Evolutionary conservation across 805 yeast genomes (phyloP), one percentile per base, ranked within the genome.

Genomic region (Citeromyces matritensis): DNA sequence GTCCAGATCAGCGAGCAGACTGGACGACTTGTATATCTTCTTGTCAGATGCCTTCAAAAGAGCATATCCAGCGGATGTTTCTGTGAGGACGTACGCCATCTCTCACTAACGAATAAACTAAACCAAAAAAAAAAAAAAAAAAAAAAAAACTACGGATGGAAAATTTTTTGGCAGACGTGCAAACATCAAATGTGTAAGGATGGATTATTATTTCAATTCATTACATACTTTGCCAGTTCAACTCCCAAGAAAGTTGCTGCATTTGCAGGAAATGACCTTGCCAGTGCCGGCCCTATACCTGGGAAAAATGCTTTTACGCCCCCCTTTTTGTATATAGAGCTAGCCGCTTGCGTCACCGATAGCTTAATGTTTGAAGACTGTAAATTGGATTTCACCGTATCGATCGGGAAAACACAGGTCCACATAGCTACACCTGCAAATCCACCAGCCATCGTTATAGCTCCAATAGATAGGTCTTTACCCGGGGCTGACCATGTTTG

Each of bases 231-330:
- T 3, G 94, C 82, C 35, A 86, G 47, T 53, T 88, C 98, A 21
- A 88, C 97, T 30, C 97, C 98, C 24, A 84, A 68, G 59, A 88
- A 88, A 3, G 97, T 86, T 6, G 98, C 97, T n/a, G 98, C 98
- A 55, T 91, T 88, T 14, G 97, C 97, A 3, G 97, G 97, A 78
- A 91, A 88, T 26, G 94, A 77, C 54, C 98, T 70, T 15, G 84
- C 71, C 47, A 88, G 60, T 2, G 97, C 97, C 5, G 98, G 96
- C 0, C 95, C 96, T 15, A 88, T 65, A 35, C 98, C 98, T 3
- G 97, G 97, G 82, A 86, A 88, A 58, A 88, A 88, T 1, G 93
- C 95, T 49, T 74, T 79, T 40, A 84, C 41, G 15, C 96, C 96
- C 14, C 86, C 88, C 39, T 69, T 69, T 5, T 58, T 51, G 50